Conservation (phyloP, 2,329 filamentous ascomycete genomes). For the Curvularia lunata region DNA sequence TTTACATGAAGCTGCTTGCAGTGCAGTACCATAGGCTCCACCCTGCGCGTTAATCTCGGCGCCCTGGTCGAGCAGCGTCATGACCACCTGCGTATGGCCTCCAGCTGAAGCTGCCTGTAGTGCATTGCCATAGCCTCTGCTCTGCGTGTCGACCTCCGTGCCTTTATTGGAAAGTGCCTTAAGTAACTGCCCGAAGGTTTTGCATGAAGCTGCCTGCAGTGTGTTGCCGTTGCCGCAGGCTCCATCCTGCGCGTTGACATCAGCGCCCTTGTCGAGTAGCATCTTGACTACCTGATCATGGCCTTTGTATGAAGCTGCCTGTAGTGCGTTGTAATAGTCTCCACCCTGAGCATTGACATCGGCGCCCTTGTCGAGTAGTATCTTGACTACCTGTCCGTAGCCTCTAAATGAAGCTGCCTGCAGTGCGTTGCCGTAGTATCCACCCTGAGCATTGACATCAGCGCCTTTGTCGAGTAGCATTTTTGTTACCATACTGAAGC, state of each 20-base stretch:
- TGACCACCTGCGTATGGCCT: constrained; percentile 1
- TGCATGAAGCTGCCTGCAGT: constrained; percentile 8
- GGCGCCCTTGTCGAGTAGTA: too few relatives aligned
- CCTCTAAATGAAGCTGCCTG: too few relatives aligned
- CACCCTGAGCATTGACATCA: constrained; percentile 24
- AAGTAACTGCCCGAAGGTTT: neutral
- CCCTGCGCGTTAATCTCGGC: too few relatives aligned
- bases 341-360: too few relatives aligned
- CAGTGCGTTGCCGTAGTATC: too few relatives aligned
- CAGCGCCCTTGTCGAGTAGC: too few relatives aligned
- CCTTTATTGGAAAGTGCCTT: neutral
- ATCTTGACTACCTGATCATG: too few relatives aligned
- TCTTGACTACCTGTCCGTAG: too few relatives aligned
- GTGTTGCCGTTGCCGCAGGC: constrained; percentile 22
- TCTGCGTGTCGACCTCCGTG: neutral
- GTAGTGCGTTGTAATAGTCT: too few relatives aligned
- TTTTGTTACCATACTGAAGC: constrained; percentile 21
- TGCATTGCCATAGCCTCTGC: neutral
- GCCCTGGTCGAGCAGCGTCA: neutral
- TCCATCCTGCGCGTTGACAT: too few relatives aligned
- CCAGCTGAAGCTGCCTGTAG: neutral
- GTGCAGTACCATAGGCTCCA: neutral
- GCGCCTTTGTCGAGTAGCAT: constrained; percentile 21
- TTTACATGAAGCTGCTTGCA: neutral
- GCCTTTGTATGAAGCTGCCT: too few relatives aligned